Evolutionary conservation across 257 asterid genomes (phyloP).

Genomic region (Lithospermum erythrorhizon): DNA sequence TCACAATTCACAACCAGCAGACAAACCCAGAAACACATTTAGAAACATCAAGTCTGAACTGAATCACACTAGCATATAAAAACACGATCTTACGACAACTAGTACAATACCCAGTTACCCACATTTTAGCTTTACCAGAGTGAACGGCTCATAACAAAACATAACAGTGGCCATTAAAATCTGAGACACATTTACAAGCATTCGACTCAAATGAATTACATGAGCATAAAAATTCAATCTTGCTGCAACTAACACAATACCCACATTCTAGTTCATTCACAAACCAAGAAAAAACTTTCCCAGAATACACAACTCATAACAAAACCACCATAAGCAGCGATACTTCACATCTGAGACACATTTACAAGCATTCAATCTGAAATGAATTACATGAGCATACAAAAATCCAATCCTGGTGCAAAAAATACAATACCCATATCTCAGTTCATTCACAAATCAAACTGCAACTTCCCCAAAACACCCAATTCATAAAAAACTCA

Average conservation of each 20-base stretch:
- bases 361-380: too few relatives aligned
- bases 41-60: too few relatives aligned
- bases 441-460: slow-evolving; percentile 2
- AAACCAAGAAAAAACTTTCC: neutral
- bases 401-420: neutral
- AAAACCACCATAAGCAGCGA: slow-evolving; percentile 12
- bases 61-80: too few relatives aligned
- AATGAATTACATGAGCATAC: too few relatives aligned
- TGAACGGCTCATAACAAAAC: too few relatives aligned
- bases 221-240: neutral
- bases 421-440: neutral
- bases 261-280: neutral
- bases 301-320: too few relatives aligned
- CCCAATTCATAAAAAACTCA: neutral
- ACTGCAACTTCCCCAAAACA: neutral
- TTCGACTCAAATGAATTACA: too few relatives aligned
- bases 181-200: too few relatives aligned
- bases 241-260: neutral
- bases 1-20: neutral
- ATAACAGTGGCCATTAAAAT: too few relatives aligned
- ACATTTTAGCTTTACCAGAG: too few relatives aligned
- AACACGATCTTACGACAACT: neutral
- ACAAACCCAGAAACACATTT: too few relatives aligned
- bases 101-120: neutral
- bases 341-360: slow-evolving; percentile 16